Evolutionary conservation across 2,329 filamentous ascomycete genomes (phyloP), one percentile per base, ranked within the genome.

Genomic region (Aspergillus sp.): DNA sequence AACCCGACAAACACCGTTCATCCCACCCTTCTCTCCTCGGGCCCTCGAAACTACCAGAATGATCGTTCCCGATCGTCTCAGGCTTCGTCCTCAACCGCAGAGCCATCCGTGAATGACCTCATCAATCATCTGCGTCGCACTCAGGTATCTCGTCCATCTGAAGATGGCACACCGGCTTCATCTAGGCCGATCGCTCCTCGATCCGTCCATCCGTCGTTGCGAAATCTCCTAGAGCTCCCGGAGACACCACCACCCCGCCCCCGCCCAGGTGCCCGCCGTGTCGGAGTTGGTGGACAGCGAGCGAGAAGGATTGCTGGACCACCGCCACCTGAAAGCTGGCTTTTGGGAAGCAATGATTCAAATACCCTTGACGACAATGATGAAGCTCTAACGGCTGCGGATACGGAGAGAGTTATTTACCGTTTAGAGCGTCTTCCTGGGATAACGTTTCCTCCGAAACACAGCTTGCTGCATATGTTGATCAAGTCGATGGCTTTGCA

Each of bases 401-500:
- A 52, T 12, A 54, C 37, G n/a, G 46, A 50, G 13, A 49, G 45
- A 31, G 49, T 57, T 6, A 54, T 64, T 9, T 53, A 62, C 45
- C 61, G 63, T 1, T 43, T 70, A n/a, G 58, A 68, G 26, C 58
- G 60, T 27, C 57, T 75, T 2, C 72, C 71, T 0, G 69, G 68
- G 10, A 49, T 58, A 11, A 47, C 46, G 1, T 66, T 72, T 29
- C 71, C 71, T 3, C 42, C 46, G 3, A 45, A 53, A 27, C 39
- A 46, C n/a, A 77, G 72, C 41, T 62, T 85, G 6, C 50, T 74
- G 37, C 73, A 82, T 59, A 56, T 67, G 5, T 59, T 73, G 11
- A 56, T 84, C 32, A 79, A 75, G 51, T 67, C 69, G 0, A 73
- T 83, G 53, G 78, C 79, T 2, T 53, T 60, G 26, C 71, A 79